Evolutionary conservation across 805 yeast species (phyloP).

Genomic region (Debaryomyces castellii): DNA sequence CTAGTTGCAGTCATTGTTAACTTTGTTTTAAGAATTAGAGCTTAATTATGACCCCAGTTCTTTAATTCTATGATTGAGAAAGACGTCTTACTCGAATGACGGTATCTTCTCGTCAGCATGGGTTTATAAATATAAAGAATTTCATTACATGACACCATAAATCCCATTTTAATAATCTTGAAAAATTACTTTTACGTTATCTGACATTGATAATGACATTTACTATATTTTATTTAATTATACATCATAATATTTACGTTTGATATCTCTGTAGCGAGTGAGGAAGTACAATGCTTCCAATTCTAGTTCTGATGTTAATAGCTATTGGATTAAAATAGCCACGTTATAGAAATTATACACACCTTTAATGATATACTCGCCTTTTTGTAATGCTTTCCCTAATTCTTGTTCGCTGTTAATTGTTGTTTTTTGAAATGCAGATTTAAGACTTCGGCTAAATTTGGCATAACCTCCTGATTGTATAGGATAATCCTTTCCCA

Average conservation of each 20-base stretch:
- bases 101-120: too few relatives aligned
- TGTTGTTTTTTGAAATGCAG: constrained; percentile 15
- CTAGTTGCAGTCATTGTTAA: constrained; percentile 91
- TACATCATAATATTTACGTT: constrained; percentile 15
- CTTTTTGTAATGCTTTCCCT: constrained; percentile 24
- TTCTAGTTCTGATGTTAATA: constrained; percentile 18
- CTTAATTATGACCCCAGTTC: constrained; percentile 22
- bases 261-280: constrained; percentile 28
- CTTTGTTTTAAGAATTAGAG: constrained; percentile 77
- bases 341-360: constrained; percentile 5
- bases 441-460: constrained; percentile 19
- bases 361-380: constrained; percentile 28
- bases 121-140: background rate
- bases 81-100: too few relatives aligned
- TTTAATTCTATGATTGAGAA: background rate
- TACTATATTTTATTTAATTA: background rate
- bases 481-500: constrained; percentile 37
- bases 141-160: background rate
- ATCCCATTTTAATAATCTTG: background rate
- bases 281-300: constrained; percentile 34
- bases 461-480: constrained; percentile 28
- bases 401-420: constrained; percentile 15
- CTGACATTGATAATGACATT: background rate
- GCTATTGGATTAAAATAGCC: too few relatives aligned
- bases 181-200: background rate